A percentile compares a stretch with the other conserved stretches of the same genome.
These are phyloP conservation scores for Solanum chacoense DNA, from an alignment of 305 asterid genomes.

Conservation along the genomic window DNA sequence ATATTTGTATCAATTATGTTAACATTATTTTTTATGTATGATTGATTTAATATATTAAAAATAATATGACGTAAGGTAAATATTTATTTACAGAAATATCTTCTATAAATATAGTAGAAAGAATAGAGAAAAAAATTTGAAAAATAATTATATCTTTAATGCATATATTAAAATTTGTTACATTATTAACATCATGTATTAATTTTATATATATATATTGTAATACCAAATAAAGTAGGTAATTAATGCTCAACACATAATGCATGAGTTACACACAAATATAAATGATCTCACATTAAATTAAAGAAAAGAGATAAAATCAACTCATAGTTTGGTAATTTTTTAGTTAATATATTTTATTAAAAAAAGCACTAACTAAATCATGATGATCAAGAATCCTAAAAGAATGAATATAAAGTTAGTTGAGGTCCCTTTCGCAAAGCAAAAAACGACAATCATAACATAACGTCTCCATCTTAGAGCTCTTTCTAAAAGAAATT, in stretches of 20 bases:
- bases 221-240: too few species aligned
- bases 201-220: too few species aligned
- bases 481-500: not conserved
- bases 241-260: not conserved
- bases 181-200: too few species aligned
- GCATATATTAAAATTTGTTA: not conserved
- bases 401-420: not conserved
- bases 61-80: too few species aligned
- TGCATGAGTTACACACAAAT: not conserved
- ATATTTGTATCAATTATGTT: not conserved
- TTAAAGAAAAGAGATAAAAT: not conserved
- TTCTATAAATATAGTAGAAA: too few species aligned
- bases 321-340: not conserved
- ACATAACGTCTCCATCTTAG: not conserved
- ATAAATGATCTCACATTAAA: not conserved
- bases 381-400: not conserved
- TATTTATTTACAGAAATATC: too few species aligned
- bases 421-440: not conserved
- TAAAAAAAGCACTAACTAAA: not conserved
- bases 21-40: too few species aligned
- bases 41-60: too few species aligned
- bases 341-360: not conserved
- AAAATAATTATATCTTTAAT: too few species aligned
- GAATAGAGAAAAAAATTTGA: not conserved
- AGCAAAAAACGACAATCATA: not conserved